Evolutionary conservation across 768 basidiomycete genomes (phyloP), one percentile per base, ranked within the genome.

Genomic region (Pleurotus cornucopiae): DNA sequence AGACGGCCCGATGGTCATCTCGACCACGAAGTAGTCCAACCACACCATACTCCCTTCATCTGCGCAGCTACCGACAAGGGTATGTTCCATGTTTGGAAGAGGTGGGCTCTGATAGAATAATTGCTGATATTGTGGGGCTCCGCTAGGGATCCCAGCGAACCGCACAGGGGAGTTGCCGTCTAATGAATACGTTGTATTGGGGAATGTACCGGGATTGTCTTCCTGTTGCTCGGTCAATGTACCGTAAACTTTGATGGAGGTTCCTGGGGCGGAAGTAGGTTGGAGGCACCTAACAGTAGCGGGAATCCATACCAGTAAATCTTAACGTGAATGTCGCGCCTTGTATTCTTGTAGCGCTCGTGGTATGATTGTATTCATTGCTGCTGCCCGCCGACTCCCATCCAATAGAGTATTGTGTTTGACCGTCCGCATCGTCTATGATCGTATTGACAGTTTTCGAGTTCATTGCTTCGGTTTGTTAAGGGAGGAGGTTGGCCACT

Each of bases 61-160:
- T 18, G 41, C 18, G 34, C 34, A 34, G 12, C 16, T 53, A 2
- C 34, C 51, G 16, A 40, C 34, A 5, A 55, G 54, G 6, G 41
- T 45, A 37, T 55, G 54, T 30, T 45, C 54, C 6, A 20, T 11
- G 37, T 55, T 46, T 13, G 43, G 43, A 11, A 55, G 54, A 25
- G 54, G 26, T 3, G 54, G 54, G 4, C 43, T 45, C 40, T 55
- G 41, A 34, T 45, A 55, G 43, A 55, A 55, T n/a, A 55, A 39
- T 45, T 55, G 44, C 23, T 55, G 54, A 38, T 55, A 55, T 9
- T 16, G 21, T 7, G 38, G 5, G n/a, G 25, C 52, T 4, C 21
- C 20, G 0, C 14, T 30, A 5, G 38, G 52, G 14, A 23, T 14
- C 18, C 18, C 39, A 21, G 38, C 13, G 16, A n/a, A 54, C 40